A percentile compares a stretch with the other conserved stretches of the same genome.
These are phyloP conservation scores for Monosporascus sp. DNA, from an alignment of 2,329 filamentous ascomycete species.

Conservation along the genomic window DNA sequence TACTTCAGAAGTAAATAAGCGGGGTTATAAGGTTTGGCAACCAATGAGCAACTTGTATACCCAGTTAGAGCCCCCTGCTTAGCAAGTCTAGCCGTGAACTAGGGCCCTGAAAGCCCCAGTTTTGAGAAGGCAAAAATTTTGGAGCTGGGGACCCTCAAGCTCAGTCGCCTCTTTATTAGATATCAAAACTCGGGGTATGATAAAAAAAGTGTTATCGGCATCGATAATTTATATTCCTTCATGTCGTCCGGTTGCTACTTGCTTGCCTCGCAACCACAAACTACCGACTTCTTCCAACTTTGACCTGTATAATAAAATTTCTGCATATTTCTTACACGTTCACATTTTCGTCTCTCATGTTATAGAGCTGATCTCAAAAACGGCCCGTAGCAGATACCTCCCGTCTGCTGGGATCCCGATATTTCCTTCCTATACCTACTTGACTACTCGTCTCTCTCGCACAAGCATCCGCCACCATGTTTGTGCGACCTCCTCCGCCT, in stretches of 20 bases:
- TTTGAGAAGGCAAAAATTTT: constrained; percentile 16
- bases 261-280: no score
- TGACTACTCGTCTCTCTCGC: constrained; percentile 5
- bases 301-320: no score
- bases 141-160: constrained; percentile 9
- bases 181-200: neutral
- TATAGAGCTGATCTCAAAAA: neutral
- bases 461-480: constrained; percentile 15
- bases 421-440: constrained; percentile 12
- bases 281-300: no score
- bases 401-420: neutral
- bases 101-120: neutral
- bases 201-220: no score
- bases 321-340: no score
- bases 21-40: no score
- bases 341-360: neutral
- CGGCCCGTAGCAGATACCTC: neutral
- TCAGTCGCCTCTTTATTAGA: constrained; percentile 4
- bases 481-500: constrained; percentile 20
- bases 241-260: no score
- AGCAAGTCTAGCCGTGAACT: no score
- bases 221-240: no score
- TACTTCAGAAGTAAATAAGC: no score
- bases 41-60: no score
- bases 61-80: no score